phyloP scores from a whole-genome alignment of 2,329 filamentous ascomycete genomes.

The Diaporthe helianthi region DNA sequence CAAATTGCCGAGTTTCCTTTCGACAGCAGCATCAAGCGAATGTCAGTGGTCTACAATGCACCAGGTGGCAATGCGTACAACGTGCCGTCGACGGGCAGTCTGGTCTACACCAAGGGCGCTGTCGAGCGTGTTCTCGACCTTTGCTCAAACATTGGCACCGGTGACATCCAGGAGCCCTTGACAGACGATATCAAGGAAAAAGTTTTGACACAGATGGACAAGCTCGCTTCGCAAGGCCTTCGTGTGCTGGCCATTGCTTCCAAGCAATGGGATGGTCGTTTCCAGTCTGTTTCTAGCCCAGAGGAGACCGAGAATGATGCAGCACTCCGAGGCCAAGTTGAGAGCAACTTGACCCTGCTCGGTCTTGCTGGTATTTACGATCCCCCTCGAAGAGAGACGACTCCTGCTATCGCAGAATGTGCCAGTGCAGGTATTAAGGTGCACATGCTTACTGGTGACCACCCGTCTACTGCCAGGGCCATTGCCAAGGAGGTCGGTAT shows the following conservation, averaged over 20 bases:
- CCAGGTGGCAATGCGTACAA: slow-evolving; percentile 48
- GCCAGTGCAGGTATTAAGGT: slow-evolving; percentile 78
- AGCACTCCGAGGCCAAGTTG: slow-evolving; percentile 65
- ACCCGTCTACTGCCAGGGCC: slow-evolving; percentile 78
- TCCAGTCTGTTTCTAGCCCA: slow-evolving; percentile 45
- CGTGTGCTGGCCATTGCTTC: slow-evolving; percentile 76
- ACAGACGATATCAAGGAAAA: slow-evolving; percentile 58
- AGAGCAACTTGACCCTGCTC: slow-evolving; percentile 73
- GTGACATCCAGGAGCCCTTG: slow-evolving; percentile 51
- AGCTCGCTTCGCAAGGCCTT: slow-evolving; percentile 71
- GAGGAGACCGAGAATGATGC: slow-evolving; percentile 48
- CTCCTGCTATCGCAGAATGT: slow-evolving; percentile 72
- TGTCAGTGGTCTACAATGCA: slow-evolving; percentile 75
- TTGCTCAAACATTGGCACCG: slow-evolving; percentile 56
- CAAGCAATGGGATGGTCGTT: slow-evolving; percentile 62
- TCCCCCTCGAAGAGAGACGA: slow-evolving; percentile 82
- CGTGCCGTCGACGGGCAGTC: slow-evolving; percentile 51
- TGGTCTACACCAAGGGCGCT: slow-evolving; percentile 69
- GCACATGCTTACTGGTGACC: slow-evolving; percentile 86
- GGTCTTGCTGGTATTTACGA: slow-evolving; percentile 90
- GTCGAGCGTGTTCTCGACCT: slow-evolving; percentile 67
- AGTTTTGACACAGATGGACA: slow-evolving; percentile 62
- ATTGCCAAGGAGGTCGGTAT: slow-evolving; percentile 84
- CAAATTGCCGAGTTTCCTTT: slow-evolving; percentile 78
- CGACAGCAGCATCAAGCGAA: slow-evolving; percentile 78